Conservation (phyloP, 2,329 filamentous ascomycete species). For the Aspergillus novofumigatus region DNA sequence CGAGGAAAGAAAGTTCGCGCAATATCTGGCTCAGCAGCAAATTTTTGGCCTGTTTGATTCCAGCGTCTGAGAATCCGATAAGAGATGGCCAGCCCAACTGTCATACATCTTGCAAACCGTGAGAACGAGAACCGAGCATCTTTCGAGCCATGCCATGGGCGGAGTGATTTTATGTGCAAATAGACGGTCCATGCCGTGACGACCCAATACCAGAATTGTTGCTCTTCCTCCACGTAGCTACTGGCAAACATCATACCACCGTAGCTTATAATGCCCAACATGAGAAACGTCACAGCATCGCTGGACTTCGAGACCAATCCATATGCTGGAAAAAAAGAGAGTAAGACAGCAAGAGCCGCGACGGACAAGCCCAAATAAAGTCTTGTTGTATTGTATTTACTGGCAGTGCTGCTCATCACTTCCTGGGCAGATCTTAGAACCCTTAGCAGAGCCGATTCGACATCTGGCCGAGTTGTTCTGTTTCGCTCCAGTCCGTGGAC, state of each 20-base stretch:
- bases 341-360: conserved; percentile 40
- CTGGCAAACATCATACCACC: conserved; percentile 94
- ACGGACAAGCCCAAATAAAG: conserved; percentile 34
- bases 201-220: conserved; percentile 97
- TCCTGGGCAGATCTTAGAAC: conserved; percentile 72
- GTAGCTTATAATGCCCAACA: conserved; percentile 59
- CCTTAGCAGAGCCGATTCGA: conserved; percentile 30
- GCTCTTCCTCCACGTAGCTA: conserved; percentile 96
- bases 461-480: conserved; percentile 11
- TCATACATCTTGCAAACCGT: conserved; percentile 13
- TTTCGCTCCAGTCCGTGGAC: conserved; percentile 8
- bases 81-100: conserved; percentile 52
- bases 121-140: not conserved
- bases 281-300: conserved; percentile 38
- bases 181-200: conserved; percentile 49
- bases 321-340: conserved; percentile 31
- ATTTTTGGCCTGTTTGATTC: conserved; percentile 98
- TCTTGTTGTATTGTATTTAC: conserved; percentile 74
- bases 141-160: not conserved
- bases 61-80: conserved; percentile 70
- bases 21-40: conserved; percentile 84
- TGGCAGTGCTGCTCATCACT: conserved; percentile 82
- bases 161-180: conserved; percentile 40
- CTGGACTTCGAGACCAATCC: conserved; percentile 24
- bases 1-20: conserved; percentile 65